These are phyloP conservation scores for Aspergillus pseudonomiae DNA, from an alignment of 2,329 filamentous ascomycete genomes.

Conservation along the genomic window DNA sequence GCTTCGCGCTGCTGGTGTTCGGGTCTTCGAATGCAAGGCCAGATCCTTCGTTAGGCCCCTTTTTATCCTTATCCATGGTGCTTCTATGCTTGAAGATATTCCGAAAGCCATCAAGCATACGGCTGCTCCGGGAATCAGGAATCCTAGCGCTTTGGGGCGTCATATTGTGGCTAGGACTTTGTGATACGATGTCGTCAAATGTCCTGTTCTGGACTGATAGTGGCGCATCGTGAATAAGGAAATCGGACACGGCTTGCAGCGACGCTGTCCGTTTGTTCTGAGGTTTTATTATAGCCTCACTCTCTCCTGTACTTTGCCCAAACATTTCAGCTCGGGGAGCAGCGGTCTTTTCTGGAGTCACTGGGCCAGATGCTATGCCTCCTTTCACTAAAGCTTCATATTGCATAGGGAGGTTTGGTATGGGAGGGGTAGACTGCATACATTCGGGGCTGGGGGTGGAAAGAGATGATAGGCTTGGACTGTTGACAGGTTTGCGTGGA, in stretches of 20 bases:
- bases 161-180: background rate
- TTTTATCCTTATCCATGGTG: conserved; percentile 13
- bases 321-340: background rate
- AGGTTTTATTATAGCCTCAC: background rate
- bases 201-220: conserved; percentile 6
- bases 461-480: conserved; percentile 10
- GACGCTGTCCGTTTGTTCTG: conserved; percentile 21
- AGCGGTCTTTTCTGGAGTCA: conserved; percentile 11
- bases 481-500: conserved; percentile 15
- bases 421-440: conserved; percentile 5
- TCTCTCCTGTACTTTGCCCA: conserved; percentile 1
- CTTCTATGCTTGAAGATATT: conserved; percentile 23
- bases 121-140: conserved; percentile 18
- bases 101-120: conserved; percentile 22
- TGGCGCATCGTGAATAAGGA: conserved; percentile 1
- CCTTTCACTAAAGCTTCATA: background rate
- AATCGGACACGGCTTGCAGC: conserved; percentile 12
- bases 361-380: background rate
- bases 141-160: background rate
- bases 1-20: background rate
- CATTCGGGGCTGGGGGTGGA: conserved; percentile 1
- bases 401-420: conserved; percentile 17
- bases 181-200: conserved; percentile 15
- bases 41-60: conserved; percentile 1
- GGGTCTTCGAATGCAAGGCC: conserved; percentile 5